Base-by-base conservation (phyloP, 768 basidiomycete species). In the Leccinum subgranulosum region DNA sequence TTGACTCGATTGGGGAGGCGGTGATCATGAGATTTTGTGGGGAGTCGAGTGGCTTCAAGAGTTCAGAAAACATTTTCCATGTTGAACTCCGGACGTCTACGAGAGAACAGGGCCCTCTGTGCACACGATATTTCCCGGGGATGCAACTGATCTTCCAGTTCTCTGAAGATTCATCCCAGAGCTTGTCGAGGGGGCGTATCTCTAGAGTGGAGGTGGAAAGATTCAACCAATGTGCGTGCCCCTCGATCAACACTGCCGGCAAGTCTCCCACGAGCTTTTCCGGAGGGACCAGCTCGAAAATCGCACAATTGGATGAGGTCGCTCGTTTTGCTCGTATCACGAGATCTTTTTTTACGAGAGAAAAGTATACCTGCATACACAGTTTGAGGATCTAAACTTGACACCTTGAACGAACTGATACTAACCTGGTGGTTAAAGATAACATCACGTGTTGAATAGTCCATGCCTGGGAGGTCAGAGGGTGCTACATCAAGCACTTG, bases 151-250 rank as follows among this genome's bases (percentile, higher is more conserved):
- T 49, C 6, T 9, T 45, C 73, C 74, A 74, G 47, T 75, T 66
- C 10, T 64, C 64, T 3, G 57, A 9, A 1, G 67, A 71, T 4
- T 45, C 11, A 25, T 58, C 29, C 74, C 74, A 75, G 1, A 64
- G 31, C 31, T 31, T 31, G 31, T 31, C 31, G 12, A 31, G 56
- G 17, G 70, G 69, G 2, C 72, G 70, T 7, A 74, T 61, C 48
- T 73, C 73, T 12, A 74, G 51, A 39, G 51, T 15, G 7, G 52
- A 52, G 0, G 60, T 65, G 11, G 59, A 46, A 4, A 73, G 49
- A 19, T 74, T 62, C 19, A 75, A 47, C 74, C 74, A 75, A 50
- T 73, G 74, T 21, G 48, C 63, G 21, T 69, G 61, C 1, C 51
- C 62, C 8, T 56, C 39, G 1, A 75, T 56, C n/a, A 74, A 39